Evolutionary conservation across 306 rosid species (phyloP), one percentile per base, ranked within the genome.

Genomic region (Vigna radiata): DNA sequence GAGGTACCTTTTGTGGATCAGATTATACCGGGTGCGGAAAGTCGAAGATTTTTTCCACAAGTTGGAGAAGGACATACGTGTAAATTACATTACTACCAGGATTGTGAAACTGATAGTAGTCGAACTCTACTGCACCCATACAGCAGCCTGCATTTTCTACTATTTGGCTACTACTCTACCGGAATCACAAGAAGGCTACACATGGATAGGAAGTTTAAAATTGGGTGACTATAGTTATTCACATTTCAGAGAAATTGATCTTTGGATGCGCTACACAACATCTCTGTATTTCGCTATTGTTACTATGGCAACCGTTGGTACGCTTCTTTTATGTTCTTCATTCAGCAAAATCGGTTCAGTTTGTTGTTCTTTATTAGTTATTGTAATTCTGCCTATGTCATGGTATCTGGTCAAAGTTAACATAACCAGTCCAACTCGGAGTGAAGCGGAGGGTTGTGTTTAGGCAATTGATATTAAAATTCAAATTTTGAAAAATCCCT

Each of bases 251-350:
- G 99, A 95, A 6, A 92, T 95, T 47, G 99, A 92, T 84, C 8
- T 95, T 39, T 91, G 94, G 96, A 90, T 83, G 84, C 93, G 99
- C 65, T 95, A 95, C 79, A 91, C 84, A 16, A 90, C 97, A 21
- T 95, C 99, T 2, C 72, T 95, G 79, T 95, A 95, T 70, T 95
- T 95, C 53, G 97, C 99, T 55, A 81, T 95, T 75, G 99, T 95
- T 61, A 95, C 99, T 0, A 95, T 95, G 99, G 94, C 98, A 73
- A 95, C 99, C 19, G 97, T 95, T 27, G 99, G 99, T 95, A 84
- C 41, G 89, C 82, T 70, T 46, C 23, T 36, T 31, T 48, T 21
- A 2, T 39, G 58, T 58, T 55, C 29, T 65, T 66, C 11, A 64
- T 52, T 4, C 10, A 39, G 29, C 56, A 76, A 18, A 13, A 12